Evolutionary conservation across 805 yeast species (phyloP).

Genomic region (Kodamaea sagamina): DNA sequence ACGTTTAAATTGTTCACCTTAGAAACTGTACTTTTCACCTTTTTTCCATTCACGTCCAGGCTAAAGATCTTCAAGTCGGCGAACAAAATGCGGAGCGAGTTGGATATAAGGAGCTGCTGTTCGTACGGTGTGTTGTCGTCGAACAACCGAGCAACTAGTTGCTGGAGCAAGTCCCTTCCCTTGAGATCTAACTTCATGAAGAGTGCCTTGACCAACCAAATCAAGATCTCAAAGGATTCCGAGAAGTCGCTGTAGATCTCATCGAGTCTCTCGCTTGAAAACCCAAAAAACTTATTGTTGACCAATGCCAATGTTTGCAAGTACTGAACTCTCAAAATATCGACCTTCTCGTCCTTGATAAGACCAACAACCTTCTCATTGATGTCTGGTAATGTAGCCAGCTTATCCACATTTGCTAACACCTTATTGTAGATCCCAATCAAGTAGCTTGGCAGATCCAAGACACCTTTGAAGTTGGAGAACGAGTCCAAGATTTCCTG

Average conservation of each 20-base stretch:
- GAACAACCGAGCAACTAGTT: conserved; percentile 27
- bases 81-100: conserved; percentile 62
- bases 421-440: conserved; percentile 44
- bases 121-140: conserved; percentile 19
- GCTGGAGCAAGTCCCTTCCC: conserved; percentile 27
- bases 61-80: conserved; percentile 65
- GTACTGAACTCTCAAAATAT: conserved; percentile 50
- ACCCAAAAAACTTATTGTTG: conserved; percentile 44
- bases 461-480: conserved; percentile 33
- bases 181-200: conserved; percentile 54
- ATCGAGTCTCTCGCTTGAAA: not conserved
- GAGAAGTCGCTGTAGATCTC: not conserved
- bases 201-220: conserved; percentile 77
- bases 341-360: conserved; percentile 15
- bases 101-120: conserved; percentile 37
- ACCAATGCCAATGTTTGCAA: conserved; percentile 56
- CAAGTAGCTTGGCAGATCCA: conserved; percentile 30
- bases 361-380: conserved; percentile 14
- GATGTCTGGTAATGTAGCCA: conserved; percentile 8
- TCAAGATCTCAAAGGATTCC: conserved; percentile 49
- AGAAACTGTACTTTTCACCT: conserved; percentile 35
- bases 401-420: conserved; percentile 54
- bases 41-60: conserved; percentile 35
- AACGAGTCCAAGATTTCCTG: conserved; percentile 45
- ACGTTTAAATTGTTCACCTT: conserved; percentile 58